Base-by-base conservation (phyloP, 768 basidiomycete genomes). In the Dentipellis fragilis region DNA sequence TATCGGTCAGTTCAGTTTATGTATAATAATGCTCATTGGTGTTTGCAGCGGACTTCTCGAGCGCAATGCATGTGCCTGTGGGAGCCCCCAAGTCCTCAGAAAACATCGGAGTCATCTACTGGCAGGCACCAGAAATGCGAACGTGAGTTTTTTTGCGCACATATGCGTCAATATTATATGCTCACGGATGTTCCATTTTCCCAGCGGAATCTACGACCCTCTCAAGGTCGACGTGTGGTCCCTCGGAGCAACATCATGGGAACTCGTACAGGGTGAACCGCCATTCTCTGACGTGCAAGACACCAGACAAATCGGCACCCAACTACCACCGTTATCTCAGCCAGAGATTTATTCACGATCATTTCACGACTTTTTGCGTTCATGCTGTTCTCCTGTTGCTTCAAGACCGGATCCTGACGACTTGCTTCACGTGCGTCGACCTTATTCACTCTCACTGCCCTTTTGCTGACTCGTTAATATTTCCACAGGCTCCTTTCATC, bases 121-220 rank as follows among this genome's bases (percentile, higher is more conserved):
- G 89, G 89, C 89, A 90, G 77, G 86, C 88, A 21, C 89, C 89
- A 23, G 88, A 90, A 71, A 75, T 89, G 60, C 78, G 87, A 71
- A 73, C 66, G 87, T 88, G 65, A 63, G 85, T 68, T 4, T 4
- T 36, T 16, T 7, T 19, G 17, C n/a, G 23, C 37, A 10, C 17
- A 6, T 36, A 10, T 47, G 35, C 36, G 36, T 47, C 10, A 8
- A 8, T 12, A 16, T 7, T 36, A 22, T 10, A 16, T 48, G 8
- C 17, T 22, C 40, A 39, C 12, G 6, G n/a, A 37, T 50, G 17
- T 9, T 2, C 14, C 29, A 12, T 11, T 1, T n/a, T 12, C 19
- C n/a, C 51, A 62, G 61, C 11, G 61, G 61, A 4, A 37, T 54
- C 38, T 62, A 62, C 36, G 61, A 62, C 12, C 59, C 59, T 21